Evolutionary conservation across 2,329 filamentous ascomycete species (phyloP).

Genomic region (Cladobotryum mycophilum): DNA sequence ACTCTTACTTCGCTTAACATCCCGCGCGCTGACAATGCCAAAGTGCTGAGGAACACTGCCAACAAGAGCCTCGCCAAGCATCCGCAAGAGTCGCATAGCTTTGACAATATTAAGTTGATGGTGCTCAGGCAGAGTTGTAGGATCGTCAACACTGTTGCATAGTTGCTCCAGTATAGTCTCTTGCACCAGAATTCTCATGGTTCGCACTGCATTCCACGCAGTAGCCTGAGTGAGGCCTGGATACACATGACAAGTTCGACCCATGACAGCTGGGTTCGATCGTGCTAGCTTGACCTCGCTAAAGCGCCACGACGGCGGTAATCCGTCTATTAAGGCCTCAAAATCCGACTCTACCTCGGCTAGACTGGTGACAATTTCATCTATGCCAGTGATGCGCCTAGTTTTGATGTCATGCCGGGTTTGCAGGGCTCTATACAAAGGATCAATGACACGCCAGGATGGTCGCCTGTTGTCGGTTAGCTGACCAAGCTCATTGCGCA

Average conservation of each 20-base stretch:
- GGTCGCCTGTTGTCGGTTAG: conserved; percentile 32
- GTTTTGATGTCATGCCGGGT: conserved; percentile 41
- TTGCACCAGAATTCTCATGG: conserved; percentile 40
- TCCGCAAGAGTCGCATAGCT: conserved; percentile 31
- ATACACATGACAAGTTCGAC: conserved; percentile 40
- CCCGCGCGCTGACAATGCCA: conserved; percentile 38
- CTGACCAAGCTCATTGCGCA: conserved; percentile 37
- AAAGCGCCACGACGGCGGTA: conserved; percentile 38
- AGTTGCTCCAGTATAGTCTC: conserved; percentile 42
- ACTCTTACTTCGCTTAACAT: conserved; percentile 22
- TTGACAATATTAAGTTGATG: conserved; percentile 31
- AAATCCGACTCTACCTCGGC: conserved; percentile 39
- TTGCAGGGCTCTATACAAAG: conserved; percentile 40
- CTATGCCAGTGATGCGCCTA: conserved; percentile 29
- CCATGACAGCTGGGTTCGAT: conserved; percentile 36
- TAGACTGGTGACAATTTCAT: conserved; percentile 31
- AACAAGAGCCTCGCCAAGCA: conserved; percentile 36
- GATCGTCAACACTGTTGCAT: conserved; percentile 26
- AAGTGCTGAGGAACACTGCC: conserved; percentile 46
- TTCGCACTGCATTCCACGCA: conserved; percentile 43
- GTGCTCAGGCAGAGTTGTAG: conserved; percentile 22
- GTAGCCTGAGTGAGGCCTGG: conserved; percentile 38
- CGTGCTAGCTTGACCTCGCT: conserved; percentile 33
- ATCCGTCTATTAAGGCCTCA: conserved; percentile 29
- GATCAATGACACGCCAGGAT: conserved; percentile 36